A percentile compares a stretch with the other conserved stretches of the same genome.
These are phyloP conservation scores for Psidium guajava DNA, from an alignment of 345 rosid species.

Conservation along the genomic window DNA sequence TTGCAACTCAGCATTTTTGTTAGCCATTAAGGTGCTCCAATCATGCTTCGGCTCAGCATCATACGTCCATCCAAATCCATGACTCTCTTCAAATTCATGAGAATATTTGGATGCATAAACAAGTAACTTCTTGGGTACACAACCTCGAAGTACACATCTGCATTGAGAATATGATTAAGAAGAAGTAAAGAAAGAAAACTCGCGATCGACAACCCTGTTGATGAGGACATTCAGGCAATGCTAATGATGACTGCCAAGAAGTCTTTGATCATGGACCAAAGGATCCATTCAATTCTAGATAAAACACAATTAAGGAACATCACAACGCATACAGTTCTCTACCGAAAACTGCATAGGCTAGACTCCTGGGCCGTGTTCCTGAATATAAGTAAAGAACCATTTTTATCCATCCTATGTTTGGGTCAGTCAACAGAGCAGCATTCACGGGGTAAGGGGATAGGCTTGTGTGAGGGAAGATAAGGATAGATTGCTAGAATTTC, in stretches of 20 bases:
- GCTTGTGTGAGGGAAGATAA: background rate
- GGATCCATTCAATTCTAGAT: background rate
- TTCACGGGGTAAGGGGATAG: background rate
- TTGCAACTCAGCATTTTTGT: constrained; percentile 89
- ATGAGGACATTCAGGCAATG: background rate
- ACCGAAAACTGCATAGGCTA: background rate
- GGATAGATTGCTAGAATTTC: background rate
- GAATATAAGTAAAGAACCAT: background rate
- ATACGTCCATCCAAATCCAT: constrained; percentile 85
- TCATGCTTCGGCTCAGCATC: constrained; percentile 76
- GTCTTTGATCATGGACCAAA: background rate
- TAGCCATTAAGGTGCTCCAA: constrained; percentile 86
- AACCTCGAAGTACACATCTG: constrained; percentile 95
- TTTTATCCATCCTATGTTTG: background rate
- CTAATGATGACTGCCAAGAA: background rate
- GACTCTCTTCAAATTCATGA: constrained; percentile 91
- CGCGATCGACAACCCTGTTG: background rate
- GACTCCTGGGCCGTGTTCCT: background rate
- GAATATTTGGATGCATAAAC: constrained; percentile 79
- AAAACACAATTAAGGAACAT: background rate
- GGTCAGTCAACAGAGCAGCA: background rate
- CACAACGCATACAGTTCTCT: background rate
- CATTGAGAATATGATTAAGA: background rate
- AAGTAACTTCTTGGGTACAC: constrained; percentile 91
- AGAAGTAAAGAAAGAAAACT: background rate